These are phyloP conservation scores for Fusarium dimerum DNA, from an alignment of 2,329 filamentous ascomycete species.

Conservation along the genomic window DNA sequence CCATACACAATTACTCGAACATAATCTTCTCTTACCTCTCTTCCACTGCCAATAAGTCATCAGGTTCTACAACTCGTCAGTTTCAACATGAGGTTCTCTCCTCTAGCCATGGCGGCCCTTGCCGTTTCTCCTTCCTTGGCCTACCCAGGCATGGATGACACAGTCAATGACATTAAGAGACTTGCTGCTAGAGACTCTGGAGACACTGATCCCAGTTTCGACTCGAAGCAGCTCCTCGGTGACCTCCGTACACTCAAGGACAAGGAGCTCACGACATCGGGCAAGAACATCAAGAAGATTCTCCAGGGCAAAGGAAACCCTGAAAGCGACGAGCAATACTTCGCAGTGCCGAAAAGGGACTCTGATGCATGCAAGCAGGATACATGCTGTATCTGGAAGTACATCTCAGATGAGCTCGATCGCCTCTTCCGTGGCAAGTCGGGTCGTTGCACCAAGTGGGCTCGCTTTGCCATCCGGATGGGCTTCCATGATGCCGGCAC, in stretches of 20 bases:
- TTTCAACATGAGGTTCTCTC: not conserved
- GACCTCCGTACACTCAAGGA: slow-evolving; percentile 37
- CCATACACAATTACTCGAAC: not conserved
- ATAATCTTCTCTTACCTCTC: not conserved
- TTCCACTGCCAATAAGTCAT: not conserved
- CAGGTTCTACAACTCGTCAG: not conserved
- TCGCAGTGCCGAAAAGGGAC: slow-evolving; percentile 25
- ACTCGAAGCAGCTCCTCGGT: slow-evolving; percentile 36
- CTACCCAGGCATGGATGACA: slow-evolving; percentile 8
- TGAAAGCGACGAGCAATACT: slow-evolving; percentile 26
- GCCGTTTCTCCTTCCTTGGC: not conserved
- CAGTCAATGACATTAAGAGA: slow-evolving; percentile 3
- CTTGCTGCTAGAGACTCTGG: not conserved
- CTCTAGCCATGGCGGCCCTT: not conserved
- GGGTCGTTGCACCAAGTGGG: slow-evolving; percentile 44
- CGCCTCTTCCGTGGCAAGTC: slow-evolving; percentile 37
- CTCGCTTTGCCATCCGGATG: slow-evolving; percentile 46
- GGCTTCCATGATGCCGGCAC: slow-evolving; percentile 51
- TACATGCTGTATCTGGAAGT: slow-evolving; percentile 48
- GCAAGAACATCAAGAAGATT: slow-evolving; percentile 40
- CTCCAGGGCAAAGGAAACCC: slow-evolving; percentile 34
- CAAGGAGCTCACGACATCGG: slow-evolving; percentile 35
- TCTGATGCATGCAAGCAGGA: slow-evolving; percentile 35
- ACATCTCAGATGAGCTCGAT: slow-evolving; percentile 43
- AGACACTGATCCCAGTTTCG: slow-evolving; percentile 3